Conservation (phyloP, 257 asterid genomes). For the Solanum lignicaule region DNA sequence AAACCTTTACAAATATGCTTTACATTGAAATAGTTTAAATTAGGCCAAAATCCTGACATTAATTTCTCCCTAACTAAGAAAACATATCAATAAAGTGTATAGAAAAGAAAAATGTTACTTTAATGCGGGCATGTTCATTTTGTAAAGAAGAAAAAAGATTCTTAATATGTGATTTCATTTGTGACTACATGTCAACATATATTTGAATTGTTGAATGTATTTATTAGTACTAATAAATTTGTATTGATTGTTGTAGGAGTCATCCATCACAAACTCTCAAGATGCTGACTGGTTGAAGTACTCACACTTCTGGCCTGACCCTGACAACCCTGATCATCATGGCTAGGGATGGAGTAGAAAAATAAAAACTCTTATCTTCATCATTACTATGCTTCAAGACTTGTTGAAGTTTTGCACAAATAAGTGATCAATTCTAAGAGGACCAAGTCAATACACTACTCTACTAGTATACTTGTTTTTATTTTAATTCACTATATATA, state of each 20-base stretch:
- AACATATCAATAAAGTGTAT: neutral
- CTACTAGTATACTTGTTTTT: neutral
- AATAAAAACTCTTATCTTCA: constrained; percentile 13
- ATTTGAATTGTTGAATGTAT: neutral
- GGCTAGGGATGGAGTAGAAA: constrained; percentile 24
- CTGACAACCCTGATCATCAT: constrained; percentile 93
- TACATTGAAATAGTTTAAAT: neutral
- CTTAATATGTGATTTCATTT: neutral
- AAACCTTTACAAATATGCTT: neutral
- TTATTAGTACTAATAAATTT: neutral
- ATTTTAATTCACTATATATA: neutral
- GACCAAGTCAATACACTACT: neutral
- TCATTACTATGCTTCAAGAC: constrained; percentile 19
- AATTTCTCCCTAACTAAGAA: neutral
- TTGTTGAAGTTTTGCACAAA: constrained; percentile 20
- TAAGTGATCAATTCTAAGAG: constrained; percentile 6
- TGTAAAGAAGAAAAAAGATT: neutral
- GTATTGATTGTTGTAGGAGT: constrained; percentile 41
- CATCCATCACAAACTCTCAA: constrained; percentile 58
- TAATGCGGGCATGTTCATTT: neutral
- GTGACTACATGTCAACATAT: neutral
- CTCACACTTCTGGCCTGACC: constrained; percentile 90
- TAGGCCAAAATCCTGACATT: neutral
- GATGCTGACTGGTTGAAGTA: constrained; percentile 97
- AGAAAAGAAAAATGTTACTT: neutral